These are phyloP conservation scores for Rhodosporidiobolus odoratus DNA, from an alignment of 768 basidiomycete genomes.

Conservation along the genomic window DNA sequence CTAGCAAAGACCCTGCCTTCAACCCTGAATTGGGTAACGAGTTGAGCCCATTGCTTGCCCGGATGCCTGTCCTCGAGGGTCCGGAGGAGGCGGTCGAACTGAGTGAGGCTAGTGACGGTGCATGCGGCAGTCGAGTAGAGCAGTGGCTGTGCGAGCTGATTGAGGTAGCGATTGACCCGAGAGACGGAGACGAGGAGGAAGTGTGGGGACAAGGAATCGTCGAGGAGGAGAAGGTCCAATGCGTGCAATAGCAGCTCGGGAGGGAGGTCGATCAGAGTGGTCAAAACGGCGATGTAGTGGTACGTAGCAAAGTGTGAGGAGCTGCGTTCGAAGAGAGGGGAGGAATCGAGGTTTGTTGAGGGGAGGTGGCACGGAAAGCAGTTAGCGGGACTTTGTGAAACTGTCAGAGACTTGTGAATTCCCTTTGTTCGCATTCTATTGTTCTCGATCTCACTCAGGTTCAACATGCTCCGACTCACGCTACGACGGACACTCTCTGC, in stretches of 20 bases:
- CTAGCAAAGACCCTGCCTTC: constrained; percentile 10
- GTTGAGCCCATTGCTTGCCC: no score
- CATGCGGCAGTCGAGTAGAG: constrained; percentile 6
- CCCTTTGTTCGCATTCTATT: background rate
- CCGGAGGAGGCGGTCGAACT: constrained; percentile 9
- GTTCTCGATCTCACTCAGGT: background rate
- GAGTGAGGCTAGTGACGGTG: background rate
- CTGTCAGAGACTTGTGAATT: no score
- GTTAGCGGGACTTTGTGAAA: no score
- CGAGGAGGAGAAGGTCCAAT: background rate
- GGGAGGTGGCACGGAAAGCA: no score
- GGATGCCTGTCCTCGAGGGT: background rate
- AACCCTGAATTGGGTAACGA: background rate
- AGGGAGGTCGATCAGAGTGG: constrained; percentile 10
- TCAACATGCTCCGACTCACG: no score
- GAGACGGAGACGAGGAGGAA: background rate
- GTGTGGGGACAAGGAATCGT: background rate
- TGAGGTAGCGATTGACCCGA: background rate
- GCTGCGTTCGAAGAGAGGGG: no score
- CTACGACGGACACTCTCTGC: background rate
- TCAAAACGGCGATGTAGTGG: background rate
- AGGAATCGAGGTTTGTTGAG: no score
- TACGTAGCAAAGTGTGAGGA: no score
- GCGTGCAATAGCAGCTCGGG: constrained; percentile 12
- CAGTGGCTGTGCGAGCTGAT: background rate